Conservation (phyloP, 129 eudicot genomes). For the Ambrosia artemisiifolia region DNA sequence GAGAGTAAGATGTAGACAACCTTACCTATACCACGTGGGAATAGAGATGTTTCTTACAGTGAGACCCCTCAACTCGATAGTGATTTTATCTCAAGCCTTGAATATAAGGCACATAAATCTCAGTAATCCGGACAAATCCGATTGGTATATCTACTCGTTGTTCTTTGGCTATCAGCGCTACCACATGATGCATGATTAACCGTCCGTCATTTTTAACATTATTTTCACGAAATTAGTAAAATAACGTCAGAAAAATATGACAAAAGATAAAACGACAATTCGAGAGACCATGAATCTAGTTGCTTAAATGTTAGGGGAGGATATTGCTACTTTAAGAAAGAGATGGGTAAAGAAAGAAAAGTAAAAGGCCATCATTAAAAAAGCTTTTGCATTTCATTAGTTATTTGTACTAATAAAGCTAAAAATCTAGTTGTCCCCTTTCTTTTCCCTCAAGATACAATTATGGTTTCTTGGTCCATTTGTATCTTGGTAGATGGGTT, state of each 20-base stretch:
- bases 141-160: too few relatives aligned
- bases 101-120: too few relatives aligned
- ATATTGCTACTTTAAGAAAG: constrained; percentile 9
- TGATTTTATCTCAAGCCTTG: too few relatives aligned
- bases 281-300: not conserved
- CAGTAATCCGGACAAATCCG: too few relatives aligned
- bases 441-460: constrained; percentile 32
- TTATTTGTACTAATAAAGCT: constrained; percentile 26
- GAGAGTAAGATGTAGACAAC: too few relatives aligned
- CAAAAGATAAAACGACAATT: not conserved
- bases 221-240: too few relatives aligned
- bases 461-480: constrained; percentile 28
- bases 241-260: not conserved
- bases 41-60: too few relatives aligned
- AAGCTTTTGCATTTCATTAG: constrained; percentile 34
- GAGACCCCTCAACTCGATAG: too few relatives aligned
- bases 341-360: constrained; percentile 9
- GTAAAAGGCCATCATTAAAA: constrained; percentile 5
- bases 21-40: too few relatives aligned
- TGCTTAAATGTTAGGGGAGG: not conserved
- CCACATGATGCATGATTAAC: too few relatives aligned
- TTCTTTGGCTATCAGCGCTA: too few relatives aligned
- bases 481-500: constrained; percentile 18
- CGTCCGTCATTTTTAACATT: too few relatives aligned
- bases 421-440: constrained; percentile 28